These are phyloP conservation scores for Cyclotella cryptica DNA, from an alignment of 108 stramenopile genomes.

Conservation along the genomic window DNA sequence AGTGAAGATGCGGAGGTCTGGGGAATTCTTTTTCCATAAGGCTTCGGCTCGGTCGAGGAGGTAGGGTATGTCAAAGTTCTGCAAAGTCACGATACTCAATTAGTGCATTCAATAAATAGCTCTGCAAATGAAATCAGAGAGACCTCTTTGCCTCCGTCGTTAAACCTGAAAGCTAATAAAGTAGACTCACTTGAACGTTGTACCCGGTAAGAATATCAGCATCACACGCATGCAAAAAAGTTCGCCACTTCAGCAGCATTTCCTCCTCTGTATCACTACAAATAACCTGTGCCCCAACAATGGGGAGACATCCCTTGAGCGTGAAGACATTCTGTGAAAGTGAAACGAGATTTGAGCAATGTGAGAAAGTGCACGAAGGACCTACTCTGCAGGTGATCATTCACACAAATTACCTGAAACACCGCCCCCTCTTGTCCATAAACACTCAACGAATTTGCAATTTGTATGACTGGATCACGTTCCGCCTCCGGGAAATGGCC, in stretches of 20 bases:
- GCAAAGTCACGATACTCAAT: too few species aligned
- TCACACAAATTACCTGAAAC: constrained; percentile 58
- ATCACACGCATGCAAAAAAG: constrained; percentile 91
- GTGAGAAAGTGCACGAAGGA: too few species aligned
- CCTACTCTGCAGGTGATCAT: neutral
- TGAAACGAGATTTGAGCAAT: neutral
- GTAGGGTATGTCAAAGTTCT: constrained; percentile 99
- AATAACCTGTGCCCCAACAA: constrained; percentile 98
- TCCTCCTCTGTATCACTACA: constrained; percentile 92
- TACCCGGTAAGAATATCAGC: constrained; percentile 99
- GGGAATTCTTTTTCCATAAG: constrained; percentile 59
- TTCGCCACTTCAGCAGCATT: constrained; percentile 93
- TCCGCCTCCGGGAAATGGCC: constrained; percentile 98
- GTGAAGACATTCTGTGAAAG: constrained; percentile 89
- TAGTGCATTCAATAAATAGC: too few species aligned
- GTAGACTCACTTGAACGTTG: constrained; percentile 69
- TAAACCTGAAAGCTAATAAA: neutral
- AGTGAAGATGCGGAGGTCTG: constrained; percentile 63
- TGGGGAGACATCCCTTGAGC: constrained; percentile 95
- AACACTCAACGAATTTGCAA: constrained; percentile 93
- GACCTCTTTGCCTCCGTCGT: too few species aligned
- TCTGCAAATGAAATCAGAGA: too few species aligned
- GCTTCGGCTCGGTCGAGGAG: constrained; percentile 94
- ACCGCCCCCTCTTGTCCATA: constrained; percentile 81
- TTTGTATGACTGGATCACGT: constrained; percentile 99